Base-by-base conservation (phyloP, 2,329 filamentous ascomycete species). In the Talaromyces pinophilus region DNA sequence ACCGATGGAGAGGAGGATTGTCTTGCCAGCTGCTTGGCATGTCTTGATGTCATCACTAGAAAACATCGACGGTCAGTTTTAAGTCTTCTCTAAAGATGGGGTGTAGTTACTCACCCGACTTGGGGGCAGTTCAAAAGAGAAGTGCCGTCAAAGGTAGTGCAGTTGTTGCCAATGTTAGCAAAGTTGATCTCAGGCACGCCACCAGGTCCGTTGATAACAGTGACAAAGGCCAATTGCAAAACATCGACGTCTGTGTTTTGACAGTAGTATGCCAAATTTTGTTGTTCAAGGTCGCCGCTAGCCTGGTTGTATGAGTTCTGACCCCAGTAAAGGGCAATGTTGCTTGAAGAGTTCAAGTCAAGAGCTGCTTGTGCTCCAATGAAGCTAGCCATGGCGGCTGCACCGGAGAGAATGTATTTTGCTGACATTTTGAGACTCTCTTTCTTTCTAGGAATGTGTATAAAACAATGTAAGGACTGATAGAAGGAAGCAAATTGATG, bases 1-100 rank as follows among this genome's bases (percentile, higher is more conserved):
- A 19, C 90, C 90, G 54, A 93, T 82, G 2, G 90, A 92, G 10
- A 93, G 82, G 54, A 92, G 75, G 70, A 93, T 88, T 1, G 89
- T 91, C 78, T 92, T 93, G 69, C 85, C 85, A 68, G 87, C 78
- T 15, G 77, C 70, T 75, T 93, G 90, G 77, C 90, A 93, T 10
- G 82, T 77, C 19, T 74, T 75, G 69, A 86, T 85, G 63, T 85
- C 82, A 50, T 76, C 72, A 42, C 78, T 82, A 68, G 8, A 17
- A 48, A 33, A 33, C 17, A 66, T 59, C 72, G 62, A 73, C 69
- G 57, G 69, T 71, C 63, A 68, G 66, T 38, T 54, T 54, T 8
- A 5, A 28, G 59, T 19, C 19, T 52, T 15, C 30, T 13, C 2
- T 1, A 48, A 50, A 33, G 33, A 28, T 19, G 63, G 13, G 28